Percentiles rank a stretch among this genome's conserved stretches.
These are phyloP conservation scores for Karstenula rhodostoma DNA, from an alignment of 2,329 filamentous ascomycete genomes.

Conservation along the genomic window DNA sequence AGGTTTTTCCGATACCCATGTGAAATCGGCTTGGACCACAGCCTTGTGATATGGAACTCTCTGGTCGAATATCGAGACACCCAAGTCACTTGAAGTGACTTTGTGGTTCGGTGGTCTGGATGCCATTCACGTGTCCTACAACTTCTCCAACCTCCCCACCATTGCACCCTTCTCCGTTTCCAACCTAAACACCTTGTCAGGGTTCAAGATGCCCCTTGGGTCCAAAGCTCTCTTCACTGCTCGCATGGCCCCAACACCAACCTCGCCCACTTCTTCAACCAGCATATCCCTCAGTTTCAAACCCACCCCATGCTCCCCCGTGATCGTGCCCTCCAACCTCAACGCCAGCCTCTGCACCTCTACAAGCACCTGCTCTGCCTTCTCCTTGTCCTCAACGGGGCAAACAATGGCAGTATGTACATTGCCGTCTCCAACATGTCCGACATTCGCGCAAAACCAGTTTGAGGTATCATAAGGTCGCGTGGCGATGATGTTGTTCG, in stretches of 20 bases:
- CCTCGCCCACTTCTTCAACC: conserved; percentile 75
- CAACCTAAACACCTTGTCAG: conserved; percentile 67
- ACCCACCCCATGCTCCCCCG: conserved; percentile 84
- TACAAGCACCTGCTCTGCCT: conserved; percentile 36
- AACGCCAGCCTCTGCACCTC: conserved; percentile 81
- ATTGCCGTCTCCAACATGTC: conserved; percentile 73
- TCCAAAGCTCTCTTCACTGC: conserved; percentile 82
- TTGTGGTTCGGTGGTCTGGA: too few relatives aligned
- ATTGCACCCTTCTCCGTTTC: conserved; percentile 36
- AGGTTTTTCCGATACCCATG: too few relatives aligned
- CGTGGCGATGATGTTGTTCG: conserved; percentile 67
- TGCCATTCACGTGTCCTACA: too few relatives aligned
- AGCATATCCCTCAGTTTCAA: conserved; percentile 84
- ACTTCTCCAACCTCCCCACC: background rate
- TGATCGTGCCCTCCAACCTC: conserved; percentile 83
- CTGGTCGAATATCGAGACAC: too few relatives aligned
- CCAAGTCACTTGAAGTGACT: too few relatives aligned
- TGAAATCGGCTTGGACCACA: too few relatives aligned
- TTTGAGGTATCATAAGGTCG: conserved; percentile 11
- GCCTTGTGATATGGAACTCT: too few relatives aligned
- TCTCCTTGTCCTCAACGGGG: conserved; percentile 30
- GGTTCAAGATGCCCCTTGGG: conserved; percentile 71
- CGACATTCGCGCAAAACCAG: conserved; percentile 62
- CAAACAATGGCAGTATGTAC: conserved; percentile 47
- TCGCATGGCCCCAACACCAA: conserved; percentile 80